Base-by-base conservation (phyloP, 106 monocot genomes). In the Agapanthus africanus region DNA sequence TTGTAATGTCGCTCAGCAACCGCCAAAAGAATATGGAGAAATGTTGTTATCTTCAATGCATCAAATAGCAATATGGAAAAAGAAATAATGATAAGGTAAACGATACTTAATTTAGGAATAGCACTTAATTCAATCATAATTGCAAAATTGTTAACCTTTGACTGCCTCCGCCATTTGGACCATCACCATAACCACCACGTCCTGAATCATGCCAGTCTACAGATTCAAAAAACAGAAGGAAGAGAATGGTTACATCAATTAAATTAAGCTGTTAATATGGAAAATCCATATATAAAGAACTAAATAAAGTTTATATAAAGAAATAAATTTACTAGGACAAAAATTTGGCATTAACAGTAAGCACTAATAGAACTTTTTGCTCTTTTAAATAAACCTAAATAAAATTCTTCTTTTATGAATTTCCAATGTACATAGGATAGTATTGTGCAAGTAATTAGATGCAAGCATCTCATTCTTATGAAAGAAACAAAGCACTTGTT, bases 131-230 rank as follows among this genome's bases (percentile, higher is more conserved):
- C 15, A 27, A 66, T 30, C 22, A 42, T 15, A 27, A 40, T 14
- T 35, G 35, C 40, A 44, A 33, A 47, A 8, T 66, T 11, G 42
- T 11, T 33, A 49, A 68, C 68, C 68, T 68, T 11, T 50, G 68
- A 7, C 16, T 13, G 50, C 33, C 50, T 10, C 68, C 68, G 49
- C 19, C 31, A 50, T 50, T 46, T 49, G 50, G n/a, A 44, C 66
- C 87, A 67, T 65, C 66, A 13, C 42, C 71, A 64, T 67, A 74
- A 30, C 70, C 84, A 59, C 77, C 77, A 74, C 76, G 84, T 59
- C 91, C 85, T 16, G 78, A 67, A 64, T 88, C 91, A 59, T 68
- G 65, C 88, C 81, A 85, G 65, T 81, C 85, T 85, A 73, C 25
- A 59, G 15, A 68, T 68, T 67, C 31, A 36, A 3, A 60, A 14